A percentile compares a stretch with the other conserved stretches of the same genome.
phyloP scores from a whole-genome alignment of 305 asterid species.

The Galium porrigens region DNA sequence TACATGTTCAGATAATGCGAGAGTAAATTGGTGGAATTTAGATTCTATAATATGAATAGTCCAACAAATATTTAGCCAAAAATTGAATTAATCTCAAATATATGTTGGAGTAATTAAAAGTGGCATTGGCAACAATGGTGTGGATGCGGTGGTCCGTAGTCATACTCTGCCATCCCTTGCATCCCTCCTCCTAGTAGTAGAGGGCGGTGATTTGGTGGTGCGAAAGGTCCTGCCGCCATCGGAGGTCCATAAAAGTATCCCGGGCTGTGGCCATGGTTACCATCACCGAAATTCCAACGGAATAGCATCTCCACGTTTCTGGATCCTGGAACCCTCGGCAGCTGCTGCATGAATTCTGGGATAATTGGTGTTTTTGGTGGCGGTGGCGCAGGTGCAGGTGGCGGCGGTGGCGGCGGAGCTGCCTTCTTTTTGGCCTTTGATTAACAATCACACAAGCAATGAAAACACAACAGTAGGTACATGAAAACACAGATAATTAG shows the following conservation, averaged over 20 bases:
- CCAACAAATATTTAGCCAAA: no score
- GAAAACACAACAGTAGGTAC: not conserved
- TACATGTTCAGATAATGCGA: no score
- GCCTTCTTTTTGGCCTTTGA: not conserved
- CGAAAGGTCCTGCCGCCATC: not conserved
- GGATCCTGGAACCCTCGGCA: not conserved
- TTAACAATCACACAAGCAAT: not conserved
- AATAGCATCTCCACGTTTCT: not conserved
- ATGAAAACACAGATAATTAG: not conserved
- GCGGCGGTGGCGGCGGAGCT: not conserved
- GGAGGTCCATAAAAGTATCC: not conserved
- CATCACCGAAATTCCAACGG: not conserved
- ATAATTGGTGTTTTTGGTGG: not conserved
- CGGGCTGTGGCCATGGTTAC: not conserved
- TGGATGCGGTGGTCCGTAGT: not conserved
- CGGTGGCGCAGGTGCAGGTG: not conserved
- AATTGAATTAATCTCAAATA: no score
- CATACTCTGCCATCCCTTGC: not conserved
- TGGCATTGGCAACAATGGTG: not conserved
- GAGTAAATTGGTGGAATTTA: no score
- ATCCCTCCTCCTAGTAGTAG: not conserved
- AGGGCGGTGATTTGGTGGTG: not conserved
- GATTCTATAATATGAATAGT: no score
- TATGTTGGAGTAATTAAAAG: no score
- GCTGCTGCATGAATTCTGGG: not conserved